Evolutionary conservation across 106 monocot genomes (phyloP), one percentile per base, ranked within the genome.

Genomic region (Apostasia ramifera): DNA sequence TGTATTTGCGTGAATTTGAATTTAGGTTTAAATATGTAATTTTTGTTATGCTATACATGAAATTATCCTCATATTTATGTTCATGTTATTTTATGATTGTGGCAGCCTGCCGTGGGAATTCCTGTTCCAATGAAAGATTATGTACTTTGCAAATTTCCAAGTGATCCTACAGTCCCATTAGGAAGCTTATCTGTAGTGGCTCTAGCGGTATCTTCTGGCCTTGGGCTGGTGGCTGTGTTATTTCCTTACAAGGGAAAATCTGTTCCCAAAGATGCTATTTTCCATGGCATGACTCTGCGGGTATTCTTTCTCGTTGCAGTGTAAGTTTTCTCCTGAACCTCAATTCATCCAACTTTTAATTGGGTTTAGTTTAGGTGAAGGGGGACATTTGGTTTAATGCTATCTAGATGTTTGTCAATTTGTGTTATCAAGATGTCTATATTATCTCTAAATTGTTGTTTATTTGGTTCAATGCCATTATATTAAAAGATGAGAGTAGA

Each of bases 141-240:
- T 0, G 55, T 86, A 40, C 77, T 86, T 51, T 93, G 93, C 84
- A 81, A 76, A 47, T 93, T 69, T 54, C 93, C 93, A 60, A 58
- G 37, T 2, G 93, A 93, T 73, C 86, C 77, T 14, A 67, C 79
- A 1, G 61, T 86, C 14, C 56, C 71, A 40, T 53, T 89, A 9
- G 89, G 93, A 55, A 46, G 47, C 40, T 49, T 86, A 38, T 79
- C 89, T 3, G 54, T 72, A 1, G 47, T 82, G 1, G 15, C 84
- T 38, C 61, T 78, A 26, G 4, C 77, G 9, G 44, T 81, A 8
- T 10, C 70, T 42, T 59, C 81, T 0, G 2, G 39, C 0, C 11
- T 84, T n/a, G 93, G 93, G 4, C 3, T 66, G 12, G 10, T 57
- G 4, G 7, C 79, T 1, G 65, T 91, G 3, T 81, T 79, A 73